A percentile compares a stretch with the other conserved stretches of the same genome.
Conservation (phyloP, 2,329 filamentous ascomycete genomes). For the Cercospora citrullina region DNA sequence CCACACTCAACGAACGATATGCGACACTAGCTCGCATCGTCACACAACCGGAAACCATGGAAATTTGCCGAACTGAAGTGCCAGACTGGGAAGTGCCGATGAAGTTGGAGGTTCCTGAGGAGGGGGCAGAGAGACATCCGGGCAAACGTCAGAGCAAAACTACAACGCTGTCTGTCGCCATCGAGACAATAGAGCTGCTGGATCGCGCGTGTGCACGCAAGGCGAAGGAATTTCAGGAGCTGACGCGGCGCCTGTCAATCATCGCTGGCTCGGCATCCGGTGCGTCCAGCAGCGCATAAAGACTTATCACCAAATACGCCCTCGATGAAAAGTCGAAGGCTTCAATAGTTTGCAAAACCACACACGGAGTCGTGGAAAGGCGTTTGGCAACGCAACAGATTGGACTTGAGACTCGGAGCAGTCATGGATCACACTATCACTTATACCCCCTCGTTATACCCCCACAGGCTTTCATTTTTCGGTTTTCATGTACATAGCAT, state of each 20-base stretch:
- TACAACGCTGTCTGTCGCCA: slow-evolving; percentile 24
- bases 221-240: slow-evolving; percentile 18
- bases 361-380: not conserved
- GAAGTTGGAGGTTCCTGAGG: slow-evolving; percentile 21
- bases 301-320: not conserved
- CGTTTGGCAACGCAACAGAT: not conserved
- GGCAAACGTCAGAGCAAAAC: slow-evolving; percentile 27
- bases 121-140: slow-evolving; percentile 15
- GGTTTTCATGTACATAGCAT: not conserved
- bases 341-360: not conserved
- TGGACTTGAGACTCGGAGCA: not conserved
- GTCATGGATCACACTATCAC: not conserved
- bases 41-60: slow-evolving; percentile 19
- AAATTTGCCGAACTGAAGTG: slow-evolving; percentile 22
- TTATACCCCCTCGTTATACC: slow-evolving; percentile 1
- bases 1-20: slow-evolving; percentile 24
- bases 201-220: slow-evolving; percentile 20
- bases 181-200: slow-evolving; percentile 23
- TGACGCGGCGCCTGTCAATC: slow-evolving; percentile 7
- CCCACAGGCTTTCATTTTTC: not conserved
- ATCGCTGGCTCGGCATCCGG: slow-evolving; percentile 9
- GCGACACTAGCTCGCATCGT: slow-evolving; percentile 24
- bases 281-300: not conserved
- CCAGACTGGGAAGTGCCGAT: slow-evolving; percentile 23
- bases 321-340: not conserved